Base-by-base conservation (phyloP, 768 basidiomycete species). In the Psilocybe cubensis region DNA sequence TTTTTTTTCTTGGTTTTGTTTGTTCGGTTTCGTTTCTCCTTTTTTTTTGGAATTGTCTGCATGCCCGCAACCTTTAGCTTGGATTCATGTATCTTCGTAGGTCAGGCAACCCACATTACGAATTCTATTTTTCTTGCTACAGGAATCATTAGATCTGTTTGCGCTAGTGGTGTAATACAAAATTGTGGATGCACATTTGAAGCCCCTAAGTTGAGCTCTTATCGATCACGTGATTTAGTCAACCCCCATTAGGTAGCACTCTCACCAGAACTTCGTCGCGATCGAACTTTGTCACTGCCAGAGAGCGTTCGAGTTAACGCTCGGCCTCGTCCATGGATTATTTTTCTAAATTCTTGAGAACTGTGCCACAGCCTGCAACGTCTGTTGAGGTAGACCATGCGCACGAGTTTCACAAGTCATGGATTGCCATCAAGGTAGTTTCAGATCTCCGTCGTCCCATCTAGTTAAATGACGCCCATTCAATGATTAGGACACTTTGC, bases 401-500 rank as follows among this genome's bases (percentile, higher is more conserved):
- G 17, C 81, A 79, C 31, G 89, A 91, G 63, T 93, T 94, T 68
- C 82, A 85, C 62, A 83, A 73, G 59, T 90, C 91, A 59, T 94
- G 92, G 92, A 79, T 78, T 59, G 70, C 79, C 38, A 79, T 93
- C 72, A 88, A 90, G 79, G 92, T 90, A 43, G 43, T 17, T 40
- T 38, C 28, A 50, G 25, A 29, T 33, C 25, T 35, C 24, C n/a
- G 4, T 24, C 18, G n/a, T n/a, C n/a, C n/a, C n/a, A n/a, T n/a
- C n/a, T n/a, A n/a, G n/a, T n/a, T n/a, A n/a, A n/a, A n/a, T n/a
- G n/a, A n/a, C n/a, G n/a, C n/a, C n/a, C n/a, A n/a, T n/a, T n/a
- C n/a, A n/a, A n/a, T n/a, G n/a, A 29, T 24, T 62, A 96, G 94
- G 84, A 85, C 62, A 95, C 91, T 4, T 82, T 97, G n/a, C 74